phyloP scores from a whole-genome alignment of 2,329 filamentous ascomycete species.

The Coniosporium tulheliwenetii region DNA sequence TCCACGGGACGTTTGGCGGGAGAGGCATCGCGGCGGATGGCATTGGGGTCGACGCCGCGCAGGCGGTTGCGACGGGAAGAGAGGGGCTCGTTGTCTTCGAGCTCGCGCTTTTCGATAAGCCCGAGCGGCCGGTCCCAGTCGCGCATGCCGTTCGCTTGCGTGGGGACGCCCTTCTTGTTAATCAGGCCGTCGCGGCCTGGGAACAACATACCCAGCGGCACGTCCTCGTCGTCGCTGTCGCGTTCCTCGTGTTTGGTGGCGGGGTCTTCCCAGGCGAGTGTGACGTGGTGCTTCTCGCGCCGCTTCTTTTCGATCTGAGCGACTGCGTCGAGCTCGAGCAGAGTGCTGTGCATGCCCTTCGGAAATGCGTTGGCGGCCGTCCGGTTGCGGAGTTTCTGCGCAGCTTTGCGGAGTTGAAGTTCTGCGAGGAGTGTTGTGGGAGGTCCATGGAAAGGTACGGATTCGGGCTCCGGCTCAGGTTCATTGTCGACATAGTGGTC shows the following conservation, averaged over 20 bases:
- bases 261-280: conserved; percentile 78
- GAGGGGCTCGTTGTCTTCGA: conserved; percentile 87
- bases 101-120: conserved; percentile 62
- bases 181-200: conserved; percentile 40
- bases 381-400: conserved; percentile 66
- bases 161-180: conserved; percentile 19
- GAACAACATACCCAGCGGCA: conserved; percentile 71
- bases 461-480: conserved; percentile 17
- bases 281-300: conserved; percentile 59
- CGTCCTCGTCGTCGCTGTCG: conserved; percentile 60
- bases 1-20: conserved; percentile 10
- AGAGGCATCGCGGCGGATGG: conserved; percentile 6
- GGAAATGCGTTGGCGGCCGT: conserved; percentile 48
- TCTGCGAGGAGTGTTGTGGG: conserved; percentile 89
- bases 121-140: conserved; percentile 51
- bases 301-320: conserved; percentile 68
- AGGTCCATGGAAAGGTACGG: conserved; percentile 44
- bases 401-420: conserved; percentile 76
- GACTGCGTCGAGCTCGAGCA: conserved; percentile 81
- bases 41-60: conserved; percentile 35
- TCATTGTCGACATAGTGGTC: conserved; percentile 19
- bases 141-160: conserved; percentile 31
- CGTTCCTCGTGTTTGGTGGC: conserved; percentile 31
- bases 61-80: conserved; percentile 62
- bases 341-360: conserved; percentile 76